Evolutionary conservation across 139 green algal species (phyloP).

Genomic region (Tetradesmus lagerheimii): DNA sequence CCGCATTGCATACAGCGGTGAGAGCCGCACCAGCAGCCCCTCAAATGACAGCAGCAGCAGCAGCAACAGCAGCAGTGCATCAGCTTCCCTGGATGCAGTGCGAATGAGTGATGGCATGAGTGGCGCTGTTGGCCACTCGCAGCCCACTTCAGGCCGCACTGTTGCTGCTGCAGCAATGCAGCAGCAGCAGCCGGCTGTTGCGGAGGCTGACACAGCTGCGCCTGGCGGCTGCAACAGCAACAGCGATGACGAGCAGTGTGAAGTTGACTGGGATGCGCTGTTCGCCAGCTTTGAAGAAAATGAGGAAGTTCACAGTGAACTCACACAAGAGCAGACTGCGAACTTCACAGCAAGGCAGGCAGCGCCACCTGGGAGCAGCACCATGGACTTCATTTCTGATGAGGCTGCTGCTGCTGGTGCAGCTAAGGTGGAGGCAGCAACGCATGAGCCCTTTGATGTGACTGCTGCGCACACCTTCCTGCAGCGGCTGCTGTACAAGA

Average conservation of each 20-base stretch:
- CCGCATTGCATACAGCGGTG: constrained; percentile 1
- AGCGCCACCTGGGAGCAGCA: constrained; percentile 7
- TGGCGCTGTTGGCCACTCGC: neutral
- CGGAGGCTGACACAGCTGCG: neutral
- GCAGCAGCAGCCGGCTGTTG: neutral
- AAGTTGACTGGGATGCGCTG: constrained; percentile 15
- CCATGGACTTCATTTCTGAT: neutral
- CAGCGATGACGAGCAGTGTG: constrained; percentile 34
- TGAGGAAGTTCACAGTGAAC: neutral
- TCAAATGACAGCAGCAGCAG: neutral
- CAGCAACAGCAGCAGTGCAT: neutral
- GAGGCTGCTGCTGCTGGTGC: neutral
- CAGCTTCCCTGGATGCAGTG: neutral
- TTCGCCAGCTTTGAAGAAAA: neutral
- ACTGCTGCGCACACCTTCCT: constrained; percentile 34
- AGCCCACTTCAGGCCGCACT: neutral
- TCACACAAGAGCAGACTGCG: neutral
- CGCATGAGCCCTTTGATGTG: constrained; percentile 15
- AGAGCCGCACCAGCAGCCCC: neutral
- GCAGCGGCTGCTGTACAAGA: constrained; percentile 70
- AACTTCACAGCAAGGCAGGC: neutral
- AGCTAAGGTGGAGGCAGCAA: neutral
- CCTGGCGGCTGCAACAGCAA: neutral
- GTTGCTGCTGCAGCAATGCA: constrained; percentile 28
- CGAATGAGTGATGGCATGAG: constrained; percentile 33